Evolutionary conservation across 2,329 filamentous ascomycete genomes (phyloP).

Genomic region (Colletotrichum sp.): DNA sequence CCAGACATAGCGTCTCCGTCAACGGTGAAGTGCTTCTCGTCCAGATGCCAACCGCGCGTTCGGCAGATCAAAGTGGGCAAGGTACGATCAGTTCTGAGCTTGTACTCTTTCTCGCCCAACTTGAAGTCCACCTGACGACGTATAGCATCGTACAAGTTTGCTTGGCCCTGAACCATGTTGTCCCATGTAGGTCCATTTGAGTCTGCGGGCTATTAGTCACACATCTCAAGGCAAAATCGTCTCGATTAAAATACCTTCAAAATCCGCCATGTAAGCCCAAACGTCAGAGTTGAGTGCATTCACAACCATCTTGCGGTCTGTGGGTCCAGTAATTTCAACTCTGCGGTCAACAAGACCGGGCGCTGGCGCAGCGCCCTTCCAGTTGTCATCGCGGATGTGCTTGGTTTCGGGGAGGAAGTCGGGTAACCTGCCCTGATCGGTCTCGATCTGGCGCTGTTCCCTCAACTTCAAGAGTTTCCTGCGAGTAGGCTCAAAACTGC

Average conservation of each 20-base stretch:
- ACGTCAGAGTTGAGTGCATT: slow-evolving; percentile 90
- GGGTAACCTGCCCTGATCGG: slow-evolving; percentile 80
- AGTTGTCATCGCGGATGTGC: slow-evolving; percentile 87
- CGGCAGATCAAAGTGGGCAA: slow-evolving; percentile 84
- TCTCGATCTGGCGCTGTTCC: slow-evolving; percentile 79
- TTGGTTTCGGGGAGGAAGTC: slow-evolving; percentile 90
- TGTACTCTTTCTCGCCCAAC: slow-evolving; percentile 87
- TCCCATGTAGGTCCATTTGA: slow-evolving; percentile 90
- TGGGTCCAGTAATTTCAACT: slow-evolving; percentile 89
- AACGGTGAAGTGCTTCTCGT: slow-evolving; percentile 91
- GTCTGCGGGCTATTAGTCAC: slow-evolving; percentile 45
- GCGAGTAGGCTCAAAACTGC: slow-evolving; percentile 82
- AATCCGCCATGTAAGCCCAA: slow-evolving; percentile 95
- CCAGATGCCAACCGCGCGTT: slow-evolving; percentile 88
- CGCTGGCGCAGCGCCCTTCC: slow-evolving; percentile 84
- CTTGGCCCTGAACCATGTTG: slow-evolving; percentile 92
- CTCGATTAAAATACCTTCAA: slow-evolving; percentile 53
- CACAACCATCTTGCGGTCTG: slow-evolving; percentile 92
- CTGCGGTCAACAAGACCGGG: slow-evolving; percentile 84
- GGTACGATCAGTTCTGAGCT: slow-evolving; percentile 81
- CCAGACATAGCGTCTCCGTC: slow-evolving; percentile 88
- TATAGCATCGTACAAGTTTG: slow-evolving; percentile 89
- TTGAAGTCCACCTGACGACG: slow-evolving; percentile 89
- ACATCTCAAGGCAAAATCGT: fast-evolving
- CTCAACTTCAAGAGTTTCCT: slow-evolving; percentile 83